Base-by-base conservation (phyloP, 2,329 filamentous ascomycete species). In the Phaeosphaeria sp. region DNA sequence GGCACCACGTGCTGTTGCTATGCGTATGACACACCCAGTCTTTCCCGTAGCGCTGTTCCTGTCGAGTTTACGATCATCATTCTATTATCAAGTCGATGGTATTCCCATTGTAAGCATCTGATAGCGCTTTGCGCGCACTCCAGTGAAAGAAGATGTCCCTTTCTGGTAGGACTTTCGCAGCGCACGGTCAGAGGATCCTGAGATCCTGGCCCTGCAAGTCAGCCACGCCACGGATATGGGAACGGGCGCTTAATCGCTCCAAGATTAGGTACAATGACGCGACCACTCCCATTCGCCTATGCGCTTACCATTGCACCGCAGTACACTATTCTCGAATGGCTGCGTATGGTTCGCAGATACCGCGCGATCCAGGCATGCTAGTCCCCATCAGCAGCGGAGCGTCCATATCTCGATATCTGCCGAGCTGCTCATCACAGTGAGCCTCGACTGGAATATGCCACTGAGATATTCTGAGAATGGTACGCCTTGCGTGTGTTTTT, bases 361-460 rank as follows among this genome's bases (percentile, higher is more conserved):
- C 15, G 30, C 30, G 11, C 30, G 24, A 42, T 20, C 20, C 45
- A 25, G 25, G 53, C 17, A 22, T 46, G 46, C 58, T 63, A 57
- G 42, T 55, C 64, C 47, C 11, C 22, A 49, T 30, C 44, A 3
- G 55, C 46, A 49, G 13, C 51, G 42, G 55, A 49, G 24, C 51
- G 24, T 25, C 33, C 24, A 21, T 52, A 36, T 22, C 36, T 49
- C 42, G 48, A 47, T 40, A 50, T 56, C 53, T 53, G 55, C 64
- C 62, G 57, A 59, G 51, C 36, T 60, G 39, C 33, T 46, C 46
- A 42, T 53, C 53, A 51, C 43, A 47, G 52, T 56, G 60, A 67
- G 65, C 65, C 66, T 67, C 55, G 67, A 65, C 61, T 44, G 63
- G 56, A 67, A 67, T 62, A 66, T 57, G 50, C 33, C 54, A 20